Evolutionary conservation across 495 filamentous ascomycete species (phyloP).

Genomic region (Astrothelium subdiscretum): DNA sequence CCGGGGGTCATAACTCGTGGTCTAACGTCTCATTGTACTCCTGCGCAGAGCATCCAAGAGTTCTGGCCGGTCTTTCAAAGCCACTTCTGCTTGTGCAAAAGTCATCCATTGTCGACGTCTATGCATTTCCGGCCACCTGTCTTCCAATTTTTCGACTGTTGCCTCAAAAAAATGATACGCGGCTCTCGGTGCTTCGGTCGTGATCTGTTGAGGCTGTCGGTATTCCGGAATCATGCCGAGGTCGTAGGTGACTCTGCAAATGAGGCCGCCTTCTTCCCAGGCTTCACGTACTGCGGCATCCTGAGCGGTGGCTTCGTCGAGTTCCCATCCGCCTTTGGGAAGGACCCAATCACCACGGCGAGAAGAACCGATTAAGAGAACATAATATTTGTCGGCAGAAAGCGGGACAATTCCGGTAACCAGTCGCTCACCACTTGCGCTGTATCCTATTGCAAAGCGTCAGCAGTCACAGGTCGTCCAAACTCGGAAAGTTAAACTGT

Average conservation of each 20-base stretch:
- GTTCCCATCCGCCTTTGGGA: slow-evolving; percentile 96
- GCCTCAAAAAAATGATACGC: slow-evolving; percentile 85
- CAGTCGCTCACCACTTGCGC: slow-evolving; percentile 79
- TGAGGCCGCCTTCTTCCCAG: slow-evolving; percentile 95
- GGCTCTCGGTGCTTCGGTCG: slow-evolving; percentile 57
- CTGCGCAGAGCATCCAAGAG: slow-evolving; percentile 73
- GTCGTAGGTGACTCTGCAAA: slow-evolving; percentile 67
- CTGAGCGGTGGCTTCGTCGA: slow-evolving; percentile 62
- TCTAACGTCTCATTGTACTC: slow-evolving; percentile 51
- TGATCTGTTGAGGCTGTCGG: slow-evolving; percentile 46
- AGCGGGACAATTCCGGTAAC: slow-evolving; percentile 90
- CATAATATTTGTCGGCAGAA: slow-evolving; percentile 60
- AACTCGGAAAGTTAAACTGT: neutral
- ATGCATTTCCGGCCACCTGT: slow-evolving; percentile 86
- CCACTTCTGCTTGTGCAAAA: slow-evolving; percentile 66
- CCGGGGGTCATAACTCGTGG: neutral
- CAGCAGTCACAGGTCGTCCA: neutral
- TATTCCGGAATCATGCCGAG: slow-evolving; percentile 77
- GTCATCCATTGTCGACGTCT: slow-evolving; percentile 87
- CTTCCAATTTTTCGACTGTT: slow-evolving; percentile 67
- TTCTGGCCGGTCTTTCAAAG: slow-evolving; percentile 70
- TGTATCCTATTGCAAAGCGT: slow-evolving; percentile 50
- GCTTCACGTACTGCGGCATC: slow-evolving; percentile 73
- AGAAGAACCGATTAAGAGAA: slow-evolving; percentile 87
- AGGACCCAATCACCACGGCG: slow-evolving; percentile 86